Base-by-base conservation (phyloP, 768 basidiomycete genomes). In the Mycena capillaripes region DNA sequence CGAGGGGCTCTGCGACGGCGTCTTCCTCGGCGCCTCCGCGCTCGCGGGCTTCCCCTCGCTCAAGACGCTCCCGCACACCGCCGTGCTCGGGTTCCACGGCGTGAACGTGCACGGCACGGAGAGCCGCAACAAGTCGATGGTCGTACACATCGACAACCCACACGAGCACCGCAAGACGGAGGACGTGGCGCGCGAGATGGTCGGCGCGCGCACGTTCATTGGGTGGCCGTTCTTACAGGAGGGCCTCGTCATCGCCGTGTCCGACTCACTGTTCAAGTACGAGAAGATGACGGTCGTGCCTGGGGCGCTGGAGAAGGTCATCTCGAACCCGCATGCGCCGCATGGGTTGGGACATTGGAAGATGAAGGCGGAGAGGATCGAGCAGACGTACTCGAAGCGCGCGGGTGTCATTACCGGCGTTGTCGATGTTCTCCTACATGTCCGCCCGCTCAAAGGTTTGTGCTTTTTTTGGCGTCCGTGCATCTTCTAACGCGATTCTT, bases 211-310 rank as follows among this genome's bases (percentile, higher is more conserved):
- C 48, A 90, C 89, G 0, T 98, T 94, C 79, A 84, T 92, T 66
- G 91, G 92, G 29, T 99, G 97, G 97, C 98, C 98, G 0, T 99
- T 97, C 87, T 83, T 99, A 48, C 94, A 94, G 76, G 98, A 99
- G 82, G 97, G 95, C 2, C 82, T 91, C 75, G 96, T 98, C 1
- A 91, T 92, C 2, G 93, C 92, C 21, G 87, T 98, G 9, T 97
- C 96, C 21, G 97, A 99, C 80, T 87, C 91, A 40, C 79, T 93
- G 71, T 95, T 96, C 89, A 93, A 89, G 79, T 97, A 97, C 78
- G 95, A 97, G 83, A 90, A 90, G 82, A 80, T 90, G 76, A 77
- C 80, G 6, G 80, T 94, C 21, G 81, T 90, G 29, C 87, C 87
- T 0, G 87, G 86, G n/a, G 79, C 75, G 7, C 82, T 87, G 40